These are phyloP conservation scores for Globisporangium barbulae DNA, from an alignment of 352 stramenopile genomes.

Conservation along the genomic window DNA sequence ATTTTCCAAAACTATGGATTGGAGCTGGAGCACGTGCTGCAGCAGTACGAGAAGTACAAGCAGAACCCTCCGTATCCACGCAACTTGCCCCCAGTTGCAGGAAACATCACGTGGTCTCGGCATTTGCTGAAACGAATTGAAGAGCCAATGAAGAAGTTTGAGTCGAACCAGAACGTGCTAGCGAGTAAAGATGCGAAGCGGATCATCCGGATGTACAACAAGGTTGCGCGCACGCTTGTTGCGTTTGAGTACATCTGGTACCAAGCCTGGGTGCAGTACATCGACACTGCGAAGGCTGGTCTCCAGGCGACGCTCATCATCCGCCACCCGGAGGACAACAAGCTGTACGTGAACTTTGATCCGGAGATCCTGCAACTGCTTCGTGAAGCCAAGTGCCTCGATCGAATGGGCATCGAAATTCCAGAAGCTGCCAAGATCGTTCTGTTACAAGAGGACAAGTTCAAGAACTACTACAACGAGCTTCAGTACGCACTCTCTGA, in stretches of 20 bases:
- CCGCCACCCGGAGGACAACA: slow-evolving; percentile 97
- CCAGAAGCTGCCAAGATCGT: slow-evolving; percentile 97
- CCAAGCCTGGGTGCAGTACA: slow-evolving; percentile 97
- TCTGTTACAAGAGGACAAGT: slow-evolving; percentile 97
- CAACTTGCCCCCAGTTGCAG: slow-evolving; percentile 96
- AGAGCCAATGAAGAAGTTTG: slow-evolving; percentile 99
- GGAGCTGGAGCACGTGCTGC: slow-evolving; percentile 96
- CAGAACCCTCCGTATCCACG: slow-evolving; percentile 95
- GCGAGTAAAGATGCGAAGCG: slow-evolving; percentile 96
- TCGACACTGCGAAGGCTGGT: slow-evolving; percentile 96
- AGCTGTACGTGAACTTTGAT: slow-evolving; percentile 99
- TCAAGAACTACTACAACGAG: slow-evolving; percentile 99
- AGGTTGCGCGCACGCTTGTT: slow-evolving; percentile 96
- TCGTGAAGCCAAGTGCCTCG: slow-evolving; percentile 96
- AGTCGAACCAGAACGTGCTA: slow-evolving; percentile 97
- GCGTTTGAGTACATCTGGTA: slow-evolving; percentile 99
- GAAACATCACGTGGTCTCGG: slow-evolving; percentile 97
- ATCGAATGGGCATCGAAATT: slow-evolving; percentile 98
- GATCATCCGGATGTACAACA: slow-evolving; percentile 99
- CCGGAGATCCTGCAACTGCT: slow-evolving; percentile 98
- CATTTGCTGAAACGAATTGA: slow-evolving; percentile 98
- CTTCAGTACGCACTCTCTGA: slow-evolving; percentile 96
- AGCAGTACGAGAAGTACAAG: slow-evolving; percentile 99
- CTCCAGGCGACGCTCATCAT: slow-evolving; percentile 98
- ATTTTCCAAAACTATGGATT: slow-evolving; percentile 99